Base-by-base conservation (phyloP, 139 green algal genomes). In the Volvox reticuliferus region DNA sequence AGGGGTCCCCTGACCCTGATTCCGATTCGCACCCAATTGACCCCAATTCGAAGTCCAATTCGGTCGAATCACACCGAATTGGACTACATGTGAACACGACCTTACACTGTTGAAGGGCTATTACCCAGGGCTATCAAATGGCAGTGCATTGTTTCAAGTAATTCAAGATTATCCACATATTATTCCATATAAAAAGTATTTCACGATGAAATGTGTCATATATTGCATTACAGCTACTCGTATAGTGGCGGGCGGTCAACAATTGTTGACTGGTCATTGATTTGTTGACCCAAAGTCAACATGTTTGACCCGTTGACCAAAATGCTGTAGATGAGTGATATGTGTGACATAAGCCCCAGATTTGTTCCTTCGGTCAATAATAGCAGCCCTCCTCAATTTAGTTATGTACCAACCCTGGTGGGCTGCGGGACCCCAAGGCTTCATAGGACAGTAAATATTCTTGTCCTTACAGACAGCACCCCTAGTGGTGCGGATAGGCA, bases 271-370 rank as follows among this genome's bases (percentile, higher is more conserved):
- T 75, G 22, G 22, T 28, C 22, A 75, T 75, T 75, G 67, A 14
- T 75, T 75, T 75, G 12, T 75, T 75, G 67, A 75, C 67, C 76
- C 76, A 61, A 82, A 26, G 32, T 63, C 76, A 62, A 82, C 76
- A 21, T 5, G 55, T 17, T 62, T 20, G 76, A 62, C 76, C 76
- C 2, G 33, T 82, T 84, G 35, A 67, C 78, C 19, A 32, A 2
- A 61, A 33, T 3, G 78, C 22, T 65, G 22, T 20, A 84, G 22
- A 84, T 84, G 78, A 32, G 78, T 84, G 78, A 84, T 35, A 82
- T 62, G 37, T 84, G 78, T 84, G 22, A 65, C 37, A 84, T 84
- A 84, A 84, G 78, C 36, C 78, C 78, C 78, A 63, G 0, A 67
- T 61, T 32, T 35, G 78, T 21, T 1, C 78, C 78, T 65, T 65